Evolutionary conservation across 441 rosid species (phyloP).

Genomic region (Raphanus hybrid): DNA sequence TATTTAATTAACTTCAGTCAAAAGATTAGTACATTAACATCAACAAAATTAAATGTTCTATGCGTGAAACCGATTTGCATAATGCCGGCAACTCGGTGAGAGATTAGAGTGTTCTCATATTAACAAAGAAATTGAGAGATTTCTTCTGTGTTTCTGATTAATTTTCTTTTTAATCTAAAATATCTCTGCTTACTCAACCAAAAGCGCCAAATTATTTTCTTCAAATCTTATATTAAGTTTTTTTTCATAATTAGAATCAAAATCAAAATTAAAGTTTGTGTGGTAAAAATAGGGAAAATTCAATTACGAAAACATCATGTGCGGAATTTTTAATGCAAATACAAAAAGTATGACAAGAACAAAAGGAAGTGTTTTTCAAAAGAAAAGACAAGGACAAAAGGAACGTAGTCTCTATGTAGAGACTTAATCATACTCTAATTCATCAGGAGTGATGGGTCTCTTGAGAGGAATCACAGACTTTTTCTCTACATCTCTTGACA

Average conservation of each 20-base stretch:
- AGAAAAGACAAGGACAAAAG: slow-evolving; percentile 5
- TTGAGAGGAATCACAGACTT: slow-evolving; percentile 89
- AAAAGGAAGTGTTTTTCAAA: background rate
- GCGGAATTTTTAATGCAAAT: background rate
- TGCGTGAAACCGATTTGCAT: background rate
- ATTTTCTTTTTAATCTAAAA: slow-evolving; percentile 36
- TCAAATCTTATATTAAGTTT: slow-evolving; percentile 8
- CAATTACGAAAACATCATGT: background rate
- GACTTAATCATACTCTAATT: slow-evolving; percentile 77
- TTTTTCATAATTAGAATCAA: background rate
- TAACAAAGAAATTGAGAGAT: background rate
- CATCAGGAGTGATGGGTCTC: slow-evolving; percentile 91
- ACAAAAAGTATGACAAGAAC: background rate
- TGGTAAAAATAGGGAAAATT: background rate
- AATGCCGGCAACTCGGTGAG: slow-evolving; percentile 26
- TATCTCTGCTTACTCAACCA: slow-evolving; percentile 17
- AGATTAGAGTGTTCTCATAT: slow-evolving; percentile 31
- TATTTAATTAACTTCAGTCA: slow-evolving; percentile 15
- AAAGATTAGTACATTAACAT: slow-evolving; percentile 3
- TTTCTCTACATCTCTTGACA: slow-evolving; percentile 90
- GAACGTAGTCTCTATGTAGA: background rate
- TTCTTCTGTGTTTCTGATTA: slow-evolving; percentile 39
- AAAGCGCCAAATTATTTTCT: slow-evolving; percentile 27
- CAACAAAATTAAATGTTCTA: background rate
- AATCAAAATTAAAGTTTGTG: slow-evolving; percentile 1